Evolutionary conservation across 2,329 filamentous ascomycete species (phyloP).

Genomic region (Leptosphaerulina australis): DNA sequence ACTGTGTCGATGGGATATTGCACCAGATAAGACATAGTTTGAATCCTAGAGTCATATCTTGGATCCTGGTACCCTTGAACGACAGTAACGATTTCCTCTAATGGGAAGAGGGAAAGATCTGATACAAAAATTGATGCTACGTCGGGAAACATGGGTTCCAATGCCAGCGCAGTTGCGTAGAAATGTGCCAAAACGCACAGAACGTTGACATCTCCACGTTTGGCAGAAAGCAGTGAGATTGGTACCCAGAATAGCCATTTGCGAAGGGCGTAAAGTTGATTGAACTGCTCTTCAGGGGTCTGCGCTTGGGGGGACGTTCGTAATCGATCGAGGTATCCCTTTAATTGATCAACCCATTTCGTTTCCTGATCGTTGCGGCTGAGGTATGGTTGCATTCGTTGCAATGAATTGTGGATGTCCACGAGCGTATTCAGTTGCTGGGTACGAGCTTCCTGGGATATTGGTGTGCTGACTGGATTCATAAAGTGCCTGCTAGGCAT

Average conservation of each 20-base stretch:
- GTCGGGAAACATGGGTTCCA: slow-evolving; percentile 91
- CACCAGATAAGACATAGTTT: slow-evolving; percentile 54
- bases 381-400: slow-evolving; percentile 53
- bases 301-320: slow-evolving; percentile 50
- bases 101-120: slow-evolving; percentile 72
- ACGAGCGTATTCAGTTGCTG: slow-evolving; percentile 61
- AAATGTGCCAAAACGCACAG: slow-evolving; percentile 88
- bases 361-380: slow-evolving; percentile 53
- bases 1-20: slow-evolving; percentile 54
- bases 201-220: slow-evolving; percentile 75
- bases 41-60: slow-evolving; percentile 49
- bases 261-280: slow-evolving; percentile 83
- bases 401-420: slow-evolving; percentile 51
- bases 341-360: slow-evolving; percentile 57
- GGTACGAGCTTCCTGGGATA: slow-evolving; percentile 59
- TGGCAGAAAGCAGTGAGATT: slow-evolving; percentile 78
- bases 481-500: slow-evolving; percentile 49
- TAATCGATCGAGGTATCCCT: slow-evolving; percentile 55
- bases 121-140: slow-evolving; percentile 82
- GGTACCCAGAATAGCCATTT: slow-evolving; percentile 98
- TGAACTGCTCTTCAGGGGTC: slow-evolving; percentile 80
- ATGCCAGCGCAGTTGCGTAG: slow-evolving; percentile 83
- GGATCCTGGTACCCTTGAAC: slow-evolving; percentile 60
- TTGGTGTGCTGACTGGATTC: slow-evolving; percentile 71
- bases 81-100: slow-evolving; percentile 83